A percentile compares a stretch with the other conserved stretches of the same genome.
Conservation (phyloP, 2,329 filamentous ascomycete species). For the Furcasterigmium sp. region DNA sequence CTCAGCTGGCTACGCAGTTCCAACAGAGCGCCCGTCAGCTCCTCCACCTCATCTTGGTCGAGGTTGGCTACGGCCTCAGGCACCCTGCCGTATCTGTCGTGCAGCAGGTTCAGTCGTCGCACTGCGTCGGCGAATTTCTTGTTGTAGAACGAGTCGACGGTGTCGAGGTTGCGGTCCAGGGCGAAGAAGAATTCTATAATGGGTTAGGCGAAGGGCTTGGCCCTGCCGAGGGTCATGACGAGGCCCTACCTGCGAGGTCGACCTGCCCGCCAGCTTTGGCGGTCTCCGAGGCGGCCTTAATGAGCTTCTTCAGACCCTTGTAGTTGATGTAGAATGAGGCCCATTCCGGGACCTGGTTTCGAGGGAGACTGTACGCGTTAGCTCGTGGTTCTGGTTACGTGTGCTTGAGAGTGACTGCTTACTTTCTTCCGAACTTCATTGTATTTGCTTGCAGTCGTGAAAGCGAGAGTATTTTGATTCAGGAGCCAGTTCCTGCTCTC, state of each 20-base stretch:
- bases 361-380: constrained; percentile 52
- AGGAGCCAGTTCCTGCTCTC: too few species aligned
- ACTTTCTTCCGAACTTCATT: constrained; percentile 64
- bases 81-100: constrained; percentile 78
- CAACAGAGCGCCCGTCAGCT: constrained; percentile 82
- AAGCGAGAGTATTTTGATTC: too few species aligned
- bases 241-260: constrained; percentile 75
- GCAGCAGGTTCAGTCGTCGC: constrained; percentile 77
- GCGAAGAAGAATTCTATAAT: constrained; percentile 88
- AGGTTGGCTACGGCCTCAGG: constrained; percentile 65
- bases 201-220: constrained; percentile 30
- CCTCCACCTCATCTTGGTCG: constrained; percentile 84
- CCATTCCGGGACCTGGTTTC: constrained; percentile 86
- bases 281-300: constrained; percentile 70
- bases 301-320: constrained; percentile 89
- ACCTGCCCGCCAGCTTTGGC: constrained; percentile 66
- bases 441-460: constrained; percentile 9
- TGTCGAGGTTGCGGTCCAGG: constrained; percentile 93
- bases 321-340: constrained; percentile 81
- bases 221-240: constrained; percentile 16
- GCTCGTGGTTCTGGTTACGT: constrained; percentile 1
- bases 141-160: constrained; percentile 95
- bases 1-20: constrained; percentile 83
- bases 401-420: constrained; percentile 19
- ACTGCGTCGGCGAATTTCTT: constrained; percentile 85